Evolutionary conservation across 176 grass and related monocot species (phyloP).

Genomic region (Oryza glaberrima): DNA sequence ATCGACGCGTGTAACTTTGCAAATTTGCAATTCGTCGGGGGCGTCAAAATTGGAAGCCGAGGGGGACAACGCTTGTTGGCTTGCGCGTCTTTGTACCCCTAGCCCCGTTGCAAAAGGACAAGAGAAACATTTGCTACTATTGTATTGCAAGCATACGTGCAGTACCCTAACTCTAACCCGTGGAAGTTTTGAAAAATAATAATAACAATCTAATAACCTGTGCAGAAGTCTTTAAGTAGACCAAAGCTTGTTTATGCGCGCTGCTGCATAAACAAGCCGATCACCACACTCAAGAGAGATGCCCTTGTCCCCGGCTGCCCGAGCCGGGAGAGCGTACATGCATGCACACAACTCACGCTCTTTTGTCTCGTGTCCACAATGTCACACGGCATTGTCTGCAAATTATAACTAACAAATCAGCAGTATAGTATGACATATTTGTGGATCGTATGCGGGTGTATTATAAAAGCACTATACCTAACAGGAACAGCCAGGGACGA

Average conservation of each 20-base stretch:
- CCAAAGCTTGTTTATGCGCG: neutral
- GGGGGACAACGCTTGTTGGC: neutral
- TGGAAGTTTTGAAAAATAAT: neutral
- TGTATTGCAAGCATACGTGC: constrained; percentile 23
- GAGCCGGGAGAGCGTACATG: constrained; percentile 7
- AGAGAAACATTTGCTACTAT: neutral
- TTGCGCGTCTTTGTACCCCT: neutral
- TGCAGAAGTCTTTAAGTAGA: constrained; percentile 34
- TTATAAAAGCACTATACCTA: neutral
- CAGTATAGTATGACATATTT: neutral
- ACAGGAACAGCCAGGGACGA: neutral
- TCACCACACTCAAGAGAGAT: constrained; percentile 58
- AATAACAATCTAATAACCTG: neutral
- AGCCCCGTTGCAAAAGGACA: constrained; percentile 1
- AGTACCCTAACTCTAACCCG: constrained; percentile 41
- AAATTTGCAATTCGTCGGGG: neutral
- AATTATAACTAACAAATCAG: neutral
- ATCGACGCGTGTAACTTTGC: neutral
- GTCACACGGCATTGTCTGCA: neutral
- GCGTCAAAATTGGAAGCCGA: neutral
- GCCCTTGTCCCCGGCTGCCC: constrained; percentile 42
- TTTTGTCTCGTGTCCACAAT: constrained; percentile 1
- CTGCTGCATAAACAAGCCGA: neutral
- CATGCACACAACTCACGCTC: constrained; percentile 14
- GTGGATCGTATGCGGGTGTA: no score